Evolutionary conservation across 129 eudicot species (phyloP), one percentile per base, ranked within the genome.

Genomic region (Flaveria bidentis): DNA sequence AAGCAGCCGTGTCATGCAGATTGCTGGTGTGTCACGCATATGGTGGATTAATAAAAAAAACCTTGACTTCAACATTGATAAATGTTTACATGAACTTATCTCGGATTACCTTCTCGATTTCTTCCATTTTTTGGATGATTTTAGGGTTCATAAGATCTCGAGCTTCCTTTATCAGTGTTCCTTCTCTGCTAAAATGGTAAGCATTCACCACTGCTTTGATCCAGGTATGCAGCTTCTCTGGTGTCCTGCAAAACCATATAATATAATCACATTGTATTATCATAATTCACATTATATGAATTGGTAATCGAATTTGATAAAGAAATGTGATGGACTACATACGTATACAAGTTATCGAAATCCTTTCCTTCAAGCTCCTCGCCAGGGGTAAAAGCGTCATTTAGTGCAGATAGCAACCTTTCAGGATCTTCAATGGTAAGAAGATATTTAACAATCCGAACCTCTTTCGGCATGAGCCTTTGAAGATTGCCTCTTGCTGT

Each of bases 341-440:
- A 91, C 97, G 96, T 89, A 85, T 91, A 94, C 13, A 94, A 80
- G 77, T 53, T 69, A 65, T 91, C 97, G 1, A 82, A 73, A 73
- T 94, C 90, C 56, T 77, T 63, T 49, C 90, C 96, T 80, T 86
- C 92, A 20, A 84, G 77, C 75, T 89, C 96, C 9, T 84, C 88
- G 72, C 96, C 97, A 22, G 97, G 97, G 72, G 96, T 91, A 77
- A 94, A 94, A 50, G 99, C 97, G 25, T 91, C 96, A 8, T 80
- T 86, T 30, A 94, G 74, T 13, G 84, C 87, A 33, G 86, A 78
- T 71, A 91, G 56, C 71, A 77, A 83, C 83, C 81, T 85, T 75
- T 87, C 92, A 6, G 96, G 97, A 83, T 94, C 97, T 81, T 91
- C 85, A 8, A 94, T 89, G 30, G 75, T 77, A 61, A 94, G 96